These are phyloP conservation scores for Pythium brachiatum DNA, from an alignment of 352 stramenopile species.

Conservation along the genomic window DNA sequence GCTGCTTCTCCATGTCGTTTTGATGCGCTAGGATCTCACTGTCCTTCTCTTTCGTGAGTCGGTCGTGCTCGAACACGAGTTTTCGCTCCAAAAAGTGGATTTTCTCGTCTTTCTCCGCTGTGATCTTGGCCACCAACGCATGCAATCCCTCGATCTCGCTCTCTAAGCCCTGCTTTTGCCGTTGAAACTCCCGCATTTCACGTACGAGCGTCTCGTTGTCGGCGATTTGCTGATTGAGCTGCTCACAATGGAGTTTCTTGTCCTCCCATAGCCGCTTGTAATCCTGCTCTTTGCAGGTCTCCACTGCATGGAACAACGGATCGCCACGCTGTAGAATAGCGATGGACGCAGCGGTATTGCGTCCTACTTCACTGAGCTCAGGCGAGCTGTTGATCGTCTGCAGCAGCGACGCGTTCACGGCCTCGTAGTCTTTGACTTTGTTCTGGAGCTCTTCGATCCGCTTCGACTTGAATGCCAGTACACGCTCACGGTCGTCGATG, in stretches of 20 bases:
- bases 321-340: conserved; percentile 36
- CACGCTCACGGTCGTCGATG: conserved; percentile 66
- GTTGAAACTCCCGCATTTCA: conserved; percentile 36
- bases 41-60: conserved; percentile 50
- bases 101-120: conserved; percentile 43
- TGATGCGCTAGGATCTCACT: conserved; percentile 39
- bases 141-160: conserved; percentile 33
- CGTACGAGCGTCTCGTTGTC: conserved; percentile 33
- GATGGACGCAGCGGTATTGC: conserved; percentile 35
- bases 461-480: conserved; percentile 65
- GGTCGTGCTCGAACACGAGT: conserved; percentile 57
- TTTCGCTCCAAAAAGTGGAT: conserved; percentile 52
- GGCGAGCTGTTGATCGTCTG: conserved; percentile 40
- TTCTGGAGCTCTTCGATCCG: conserved; percentile 55
- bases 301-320: conserved; percentile 53
- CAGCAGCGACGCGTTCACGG: conserved; percentile 47
- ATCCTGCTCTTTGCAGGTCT: conserved; percentile 56
- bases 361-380: conserved; percentile 14
- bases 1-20: conserved; percentile 44
- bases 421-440: conserved; percentile 48
- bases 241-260: conserved; percentile 30
- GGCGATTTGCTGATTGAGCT: conserved; percentile 31
- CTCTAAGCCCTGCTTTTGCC: conserved; percentile 36
- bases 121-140: conserved; percentile 21
- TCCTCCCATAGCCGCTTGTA: conserved; percentile 53